Evolutionary conservation across 2,329 filamentous ascomycete species (phyloP).

Genomic region (Rutstroemia sp.): DNA sequence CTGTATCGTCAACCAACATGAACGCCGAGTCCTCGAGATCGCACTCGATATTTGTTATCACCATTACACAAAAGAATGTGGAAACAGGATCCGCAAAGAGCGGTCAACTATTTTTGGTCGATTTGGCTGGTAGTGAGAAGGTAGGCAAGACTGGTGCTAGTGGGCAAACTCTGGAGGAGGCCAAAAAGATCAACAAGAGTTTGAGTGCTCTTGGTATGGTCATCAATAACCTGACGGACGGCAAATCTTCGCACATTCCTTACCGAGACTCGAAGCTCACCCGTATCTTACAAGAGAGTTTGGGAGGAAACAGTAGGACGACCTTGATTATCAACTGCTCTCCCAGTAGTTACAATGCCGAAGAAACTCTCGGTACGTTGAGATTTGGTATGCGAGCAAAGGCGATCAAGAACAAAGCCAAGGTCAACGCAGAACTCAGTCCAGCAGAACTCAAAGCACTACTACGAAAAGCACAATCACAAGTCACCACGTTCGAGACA

Average conservation of each 20-base stretch:
- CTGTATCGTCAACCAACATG: slow-evolving; percentile 98
- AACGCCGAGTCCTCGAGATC: slow-evolving; percentile 97
- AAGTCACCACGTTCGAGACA: slow-evolving; percentile 79
- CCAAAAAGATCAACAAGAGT: slow-evolving; percentile 99
- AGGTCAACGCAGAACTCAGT: slow-evolving; percentile 97
- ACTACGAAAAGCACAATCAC: slow-evolving; percentile 84
- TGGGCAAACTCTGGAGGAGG: slow-evolving; percentile 93
- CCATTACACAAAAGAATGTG: slow-evolving; percentile 94
- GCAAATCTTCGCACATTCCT: slow-evolving; percentile 91
- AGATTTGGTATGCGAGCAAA: slow-evolving; percentile 95
- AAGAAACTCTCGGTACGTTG: slow-evolving; percentile 85
- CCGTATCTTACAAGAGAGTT: slow-evolving; percentile 90
- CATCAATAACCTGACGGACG: slow-evolving; percentile 94
- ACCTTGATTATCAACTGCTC: slow-evolving; percentile 98
- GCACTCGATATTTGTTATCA: slow-evolving; percentile 96
- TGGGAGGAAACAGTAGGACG: slow-evolving; percentile 97
- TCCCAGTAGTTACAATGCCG: slow-evolving; percentile 97
- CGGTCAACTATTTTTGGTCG: slow-evolving; percentile 92
- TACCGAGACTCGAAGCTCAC: slow-evolving; percentile 98
- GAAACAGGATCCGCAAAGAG: slow-evolving; percentile 95
- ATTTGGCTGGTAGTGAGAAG: slow-evolving; percentile 97
- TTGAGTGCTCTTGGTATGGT: slow-evolving; percentile 97
- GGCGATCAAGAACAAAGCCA: slow-evolving; percentile 99
- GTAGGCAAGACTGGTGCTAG: slow-evolving; percentile 97
- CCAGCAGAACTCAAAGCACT: slow-evolving; percentile 89